Conservation (phyloP, 495 filamentous ascomycete species). For the Tetracladium marchalianum region DNA sequence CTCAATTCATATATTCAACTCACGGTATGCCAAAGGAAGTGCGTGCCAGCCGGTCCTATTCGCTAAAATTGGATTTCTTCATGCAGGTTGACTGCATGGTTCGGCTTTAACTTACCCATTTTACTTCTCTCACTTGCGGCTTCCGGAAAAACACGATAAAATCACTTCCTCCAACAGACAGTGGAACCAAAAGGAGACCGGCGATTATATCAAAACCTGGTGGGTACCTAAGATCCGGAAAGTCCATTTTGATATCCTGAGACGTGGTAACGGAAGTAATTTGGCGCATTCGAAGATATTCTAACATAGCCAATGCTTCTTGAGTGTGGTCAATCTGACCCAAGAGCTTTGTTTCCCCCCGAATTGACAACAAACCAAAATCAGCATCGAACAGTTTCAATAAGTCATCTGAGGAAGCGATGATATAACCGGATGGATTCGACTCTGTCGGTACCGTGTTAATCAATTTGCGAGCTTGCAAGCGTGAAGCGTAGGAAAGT, state of each 20-base stretch:
- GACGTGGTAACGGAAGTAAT: constrained; percentile 71
- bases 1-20: not conserved
- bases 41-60: too few species aligned
- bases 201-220: constrained; percentile 76
- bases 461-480: constrained; percentile 75
- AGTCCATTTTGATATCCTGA: constrained; percentile 69
- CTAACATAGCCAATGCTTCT: constrained; percentile 76
- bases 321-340: constrained; percentile 68
- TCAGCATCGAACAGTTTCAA: constrained; percentile 82
- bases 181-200: constrained; percentile 73
- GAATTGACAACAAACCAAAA: constrained; percentile 77
- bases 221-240: constrained; percentile 70
- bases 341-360: constrained; percentile 79
- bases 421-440: constrained; percentile 86
- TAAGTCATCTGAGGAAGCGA: constrained; percentile 82
- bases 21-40: not conserved
- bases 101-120: constrained; percentile 18
- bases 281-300: constrained; percentile 70
- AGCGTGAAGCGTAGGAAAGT: constrained; percentile 72
- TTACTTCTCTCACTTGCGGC: constrained; percentile 68
- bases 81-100: too few species aligned
- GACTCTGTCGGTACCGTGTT: constrained; percentile 68
- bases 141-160: constrained; percentile 91
- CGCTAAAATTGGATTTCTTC: too few species aligned
- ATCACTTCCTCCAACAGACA: constrained; percentile 66